These are phyloP conservation scores for Verbascum thapsus DNA, from an alignment of 257 asterid genomes.

Conservation along the genomic window DNA sequence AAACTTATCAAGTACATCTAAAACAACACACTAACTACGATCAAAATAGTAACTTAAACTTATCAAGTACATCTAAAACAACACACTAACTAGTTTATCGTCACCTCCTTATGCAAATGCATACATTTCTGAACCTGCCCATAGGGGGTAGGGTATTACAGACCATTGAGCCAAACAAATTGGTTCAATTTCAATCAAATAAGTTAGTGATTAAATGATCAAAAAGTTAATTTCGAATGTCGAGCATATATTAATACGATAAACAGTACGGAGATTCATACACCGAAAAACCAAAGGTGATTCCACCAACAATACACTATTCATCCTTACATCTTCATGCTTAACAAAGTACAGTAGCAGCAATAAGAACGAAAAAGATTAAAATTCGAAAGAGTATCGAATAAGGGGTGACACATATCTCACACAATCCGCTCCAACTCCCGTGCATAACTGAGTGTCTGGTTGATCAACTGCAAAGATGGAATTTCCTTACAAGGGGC, in stretches of 20 bases:
- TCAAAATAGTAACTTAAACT: no score
- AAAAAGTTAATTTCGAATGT: background rate
- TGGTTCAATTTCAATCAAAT: background rate
- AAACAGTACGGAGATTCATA: background rate
- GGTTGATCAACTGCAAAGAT: conserved; percentile 87
- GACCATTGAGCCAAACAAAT: no score
- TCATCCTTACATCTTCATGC: background rate
- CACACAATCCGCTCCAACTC: conserved; percentile 77
- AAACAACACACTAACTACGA: no score
- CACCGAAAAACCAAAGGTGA: background rate
- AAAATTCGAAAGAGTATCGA: background rate
- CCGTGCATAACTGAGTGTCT: conserved; percentile 91
- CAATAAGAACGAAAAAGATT: conserved; percentile 3
- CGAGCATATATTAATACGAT: background rate
- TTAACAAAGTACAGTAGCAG: conserved; percentile 6
- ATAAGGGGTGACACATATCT: background rate
- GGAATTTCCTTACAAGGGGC: conserved; percentile 93
- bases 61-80: no score
- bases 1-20: no score
- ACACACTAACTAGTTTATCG: no score
- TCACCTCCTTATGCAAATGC: no score
- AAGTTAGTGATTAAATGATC: background rate
- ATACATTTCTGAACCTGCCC: no score
- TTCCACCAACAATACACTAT: background rate
- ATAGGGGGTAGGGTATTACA: no score